Evolutionary conservation across 78 protist genomes (phyloP).

Genomic region (Cavenderia fasciculata): DNA sequence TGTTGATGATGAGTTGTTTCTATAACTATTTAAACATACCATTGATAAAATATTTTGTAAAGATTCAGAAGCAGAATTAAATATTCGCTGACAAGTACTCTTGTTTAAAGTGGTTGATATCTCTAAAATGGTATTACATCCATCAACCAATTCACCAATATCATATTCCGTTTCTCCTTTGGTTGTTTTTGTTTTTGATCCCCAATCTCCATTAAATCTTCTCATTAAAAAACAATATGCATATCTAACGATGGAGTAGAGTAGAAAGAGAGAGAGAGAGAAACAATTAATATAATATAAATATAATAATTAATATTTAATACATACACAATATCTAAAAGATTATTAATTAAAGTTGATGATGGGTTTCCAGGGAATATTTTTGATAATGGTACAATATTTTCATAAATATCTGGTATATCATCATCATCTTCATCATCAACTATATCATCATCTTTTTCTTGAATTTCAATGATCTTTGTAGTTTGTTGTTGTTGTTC

Average conservation of each 20-base stretch:
- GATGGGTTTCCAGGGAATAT: slow-evolving; percentile 20
- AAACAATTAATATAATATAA: not conserved
- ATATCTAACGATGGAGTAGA: not conserved
- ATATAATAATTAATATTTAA: not conserved
- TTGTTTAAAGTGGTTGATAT: slow-evolving; percentile 1
- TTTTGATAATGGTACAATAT: slow-evolving; percentile 23
- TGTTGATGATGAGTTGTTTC: not conserved
- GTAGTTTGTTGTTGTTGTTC: not conserved
- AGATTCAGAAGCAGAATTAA: not conserved
- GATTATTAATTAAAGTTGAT: slow-evolving; percentile 10
- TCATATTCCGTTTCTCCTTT: not conserved
- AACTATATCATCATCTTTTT: not conserved
- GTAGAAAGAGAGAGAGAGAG: not conserved
- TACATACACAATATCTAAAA: slow-evolving; percentile 42
- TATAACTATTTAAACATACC: not conserved
- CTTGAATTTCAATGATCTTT: slow-evolving; percentile 24
- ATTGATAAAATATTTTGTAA: not conserved
- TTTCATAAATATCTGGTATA: not conserved
- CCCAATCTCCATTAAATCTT: slow-evolving; percentile 65
- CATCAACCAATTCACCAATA: not conserved
- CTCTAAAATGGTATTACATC: slow-evolving; percentile 14
- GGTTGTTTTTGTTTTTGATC: not conserved
- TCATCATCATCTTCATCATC: not conserved
- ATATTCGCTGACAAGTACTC: not conserved
- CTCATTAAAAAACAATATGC: slow-evolving; percentile 50